phyloP scores from a whole-genome alignment of 75 land plant genomes.

The Pinus albicaulis region DNA sequence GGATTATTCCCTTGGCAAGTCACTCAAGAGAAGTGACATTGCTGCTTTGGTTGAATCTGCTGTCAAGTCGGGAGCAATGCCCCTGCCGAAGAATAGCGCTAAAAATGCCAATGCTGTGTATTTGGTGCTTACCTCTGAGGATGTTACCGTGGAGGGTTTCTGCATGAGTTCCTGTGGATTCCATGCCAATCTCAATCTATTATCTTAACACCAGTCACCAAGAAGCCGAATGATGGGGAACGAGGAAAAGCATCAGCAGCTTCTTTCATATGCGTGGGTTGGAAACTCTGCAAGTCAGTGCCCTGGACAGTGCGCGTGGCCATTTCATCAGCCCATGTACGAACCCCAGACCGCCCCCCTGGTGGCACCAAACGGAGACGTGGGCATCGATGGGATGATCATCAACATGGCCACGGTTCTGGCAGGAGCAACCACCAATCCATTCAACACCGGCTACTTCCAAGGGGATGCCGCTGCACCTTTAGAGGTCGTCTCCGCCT shows the following conservation, averaged over 20 bases:
- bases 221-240: no score
- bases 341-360: conserved; percentile 41
- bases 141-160: conserved; percentile 49
- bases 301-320: conserved; percentile 45
- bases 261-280: conserved; percentile 27
- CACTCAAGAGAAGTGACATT: background rate
- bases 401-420: conserved; percentile 53
- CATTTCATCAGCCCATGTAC: conserved; percentile 30
- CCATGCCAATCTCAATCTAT: background rate
- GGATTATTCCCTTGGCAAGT: conserved; percentile 4
- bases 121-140: conserved; percentile 55
- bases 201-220: no score
- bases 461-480: conserved; percentile 41
- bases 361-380: conserved; percentile 55
- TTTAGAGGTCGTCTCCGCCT: conserved; percentile 37
- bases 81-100: background rate
- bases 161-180: conserved; percentile 16
- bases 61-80: background rate
- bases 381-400: conserved; percentile 56
- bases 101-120: conserved; percentile 11
- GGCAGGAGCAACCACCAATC: conserved; percentile 59
- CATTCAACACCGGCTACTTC: conserved; percentile 49
- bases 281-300: conserved; percentile 37
- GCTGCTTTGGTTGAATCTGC: background rate
- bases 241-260: no score